These are phyloP conservation scores for Boletus rufocinnamomeus DNA, from an alignment of 768 basidiomycete genomes.

Conservation along the genomic window DNA sequence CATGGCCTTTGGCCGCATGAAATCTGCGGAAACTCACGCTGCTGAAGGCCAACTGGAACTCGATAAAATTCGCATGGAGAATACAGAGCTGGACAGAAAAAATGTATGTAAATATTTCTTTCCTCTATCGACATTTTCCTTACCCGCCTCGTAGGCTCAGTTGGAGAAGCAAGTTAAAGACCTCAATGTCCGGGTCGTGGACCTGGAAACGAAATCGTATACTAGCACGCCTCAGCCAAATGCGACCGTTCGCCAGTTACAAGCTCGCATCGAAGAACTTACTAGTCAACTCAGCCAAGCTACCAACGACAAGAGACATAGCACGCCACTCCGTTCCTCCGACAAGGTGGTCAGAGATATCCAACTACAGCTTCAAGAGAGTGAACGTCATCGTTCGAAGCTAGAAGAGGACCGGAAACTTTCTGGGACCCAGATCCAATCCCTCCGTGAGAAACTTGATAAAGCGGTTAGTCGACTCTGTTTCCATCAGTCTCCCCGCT, in stretches of 20 bases:
- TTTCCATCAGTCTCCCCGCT: slow-evolving; percentile 3
- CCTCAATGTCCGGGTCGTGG: slow-evolving; percentile 77
- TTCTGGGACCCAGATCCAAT: slow-evolving; percentile 59
- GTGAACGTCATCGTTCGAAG: slow-evolving; percentile 59
- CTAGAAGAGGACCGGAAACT: slow-evolving; percentile 66
- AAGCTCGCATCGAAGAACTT: slow-evolving; percentile 74
- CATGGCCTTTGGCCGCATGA: slow-evolving; percentile 75
- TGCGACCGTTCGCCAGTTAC: slow-evolving; percentile 57
- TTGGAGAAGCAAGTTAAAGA: slow-evolving; percentile 88
- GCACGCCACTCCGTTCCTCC: slow-evolving; percentile 39
- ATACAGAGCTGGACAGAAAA: slow-evolving; percentile 73
- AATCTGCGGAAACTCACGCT: slow-evolving; percentile 76
- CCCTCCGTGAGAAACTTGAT: slow-evolving; percentile 61
- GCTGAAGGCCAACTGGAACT: slow-evolving; percentile 77
- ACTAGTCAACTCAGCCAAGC: slow-evolving; percentile 45
- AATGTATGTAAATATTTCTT: slow-evolving; percentile 52
- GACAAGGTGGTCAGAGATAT: slow-evolving; percentile 54
- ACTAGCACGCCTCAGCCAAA: slow-evolving; percentile 61
- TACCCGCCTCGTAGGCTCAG: slow-evolving; percentile 52
- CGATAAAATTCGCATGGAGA: slow-evolving; percentile 75
- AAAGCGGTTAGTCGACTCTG: slow-evolving; percentile 49
- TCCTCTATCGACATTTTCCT: neutral
- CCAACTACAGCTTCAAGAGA: slow-evolving; percentile 57
- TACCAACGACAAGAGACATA: slow-evolving; percentile 43
- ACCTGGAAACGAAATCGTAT: slow-evolving; percentile 79